Evolutionary conservation across 2,329 filamentous ascomycete species (phyloP).

Genomic region (Beauveria asiatica): DNA sequence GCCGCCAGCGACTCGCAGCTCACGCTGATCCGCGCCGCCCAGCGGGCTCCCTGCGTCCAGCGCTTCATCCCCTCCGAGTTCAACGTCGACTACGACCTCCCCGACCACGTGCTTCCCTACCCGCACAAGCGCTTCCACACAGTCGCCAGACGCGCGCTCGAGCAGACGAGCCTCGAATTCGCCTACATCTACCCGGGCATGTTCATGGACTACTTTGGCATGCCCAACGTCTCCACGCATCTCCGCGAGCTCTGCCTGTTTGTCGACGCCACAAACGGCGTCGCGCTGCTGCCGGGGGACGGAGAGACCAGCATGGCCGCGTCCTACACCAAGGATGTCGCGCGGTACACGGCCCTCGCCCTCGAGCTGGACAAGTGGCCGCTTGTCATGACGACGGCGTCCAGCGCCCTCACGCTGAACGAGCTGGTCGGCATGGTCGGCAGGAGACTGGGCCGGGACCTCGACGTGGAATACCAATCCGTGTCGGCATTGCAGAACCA

Average conservation of each 20-base stretch:
- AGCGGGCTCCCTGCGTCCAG: slow-evolving; percentile 20
- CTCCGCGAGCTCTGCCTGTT: slow-evolving; percentile 23
- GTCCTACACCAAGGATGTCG: slow-evolving; percentile 23
- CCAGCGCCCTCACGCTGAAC: slow-evolving; percentile 22
- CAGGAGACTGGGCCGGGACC: slow-evolving; percentile 21
- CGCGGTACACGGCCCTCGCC: slow-evolving; percentile 22
- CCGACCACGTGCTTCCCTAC: slow-evolving; percentile 25
- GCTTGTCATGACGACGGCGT: slow-evolving; percentile 19
- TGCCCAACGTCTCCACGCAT: slow-evolving; percentile 18
- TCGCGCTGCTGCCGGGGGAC: slow-evolving; percentile 22
- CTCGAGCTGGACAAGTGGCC: slow-evolving; percentile 24
- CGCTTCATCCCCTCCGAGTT: slow-evolving; percentile 31
- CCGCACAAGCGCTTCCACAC: slow-evolving; percentile 24
- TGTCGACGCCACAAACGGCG: slow-evolving; percentile 19
- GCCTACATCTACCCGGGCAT: slow-evolving; percentile 27
- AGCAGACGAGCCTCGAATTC: slow-evolving; percentile 25
- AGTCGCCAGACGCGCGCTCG: slow-evolving; percentile 20
- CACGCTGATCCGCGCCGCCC: slow-evolving; percentile 25
- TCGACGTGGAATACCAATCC: slow-evolving; percentile 21
- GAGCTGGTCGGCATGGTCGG: slow-evolving; percentile 23
- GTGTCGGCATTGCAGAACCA: slow-evolving; percentile 18
- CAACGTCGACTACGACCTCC: slow-evolving; percentile 28
- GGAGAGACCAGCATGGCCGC: slow-evolving; percentile 24
- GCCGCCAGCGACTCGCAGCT: slow-evolving; percentile 23
- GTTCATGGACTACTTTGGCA: slow-evolving; percentile 29